Base-by-base conservation (phyloP, 805 yeast species). In the Maudiozyma serrabonitensis region DNA sequence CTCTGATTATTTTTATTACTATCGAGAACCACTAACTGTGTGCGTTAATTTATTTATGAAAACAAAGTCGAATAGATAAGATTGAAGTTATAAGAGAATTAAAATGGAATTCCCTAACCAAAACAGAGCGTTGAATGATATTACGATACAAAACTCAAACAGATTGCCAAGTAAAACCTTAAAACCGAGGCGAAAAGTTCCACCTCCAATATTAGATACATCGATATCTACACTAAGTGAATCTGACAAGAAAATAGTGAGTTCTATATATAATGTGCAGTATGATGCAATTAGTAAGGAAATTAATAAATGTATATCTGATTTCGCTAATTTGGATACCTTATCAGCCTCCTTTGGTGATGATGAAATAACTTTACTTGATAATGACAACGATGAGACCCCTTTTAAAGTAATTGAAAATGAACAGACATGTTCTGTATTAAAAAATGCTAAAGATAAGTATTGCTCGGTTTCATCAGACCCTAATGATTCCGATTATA, bases 401-500 rank as follows among this genome's bases (percentile, higher is more conserved):
- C 42, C 42, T 18, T 23, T 39, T 11, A 39, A 21, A 15, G 4
- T 23, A 13, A 39, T 18, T 15, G 42, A 39, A 23, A 38, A 41
- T 16, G 41, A 48, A 8, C 31, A 43, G 7, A 21, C 43, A 32
- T 34, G 44, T 15, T 4, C 6, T 9, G 19, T 28, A 12, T 25
- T 52, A 31, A 48, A 38, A 31, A 5, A 49, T 26, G 49, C 49
- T 2, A 41, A 39, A 19, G 31, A 48, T 18, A 34, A 15, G 21
- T 44, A 44, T 42, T 43, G 21, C 34, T 15, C 12, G 15, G 9
- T 31, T 3, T 19, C 19, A 11, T 21, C 47, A 5, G 86, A 81
- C 61, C 81, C 77, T 37, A 72, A 72, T 47, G 93, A 85, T 60
- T 89, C 85, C 59, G 95, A 86, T 61, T 80, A 84, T 1, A 79